Base-by-base conservation (phyloP, 352 stramenopile species). In the Phytophthora uliginosa region DNA sequence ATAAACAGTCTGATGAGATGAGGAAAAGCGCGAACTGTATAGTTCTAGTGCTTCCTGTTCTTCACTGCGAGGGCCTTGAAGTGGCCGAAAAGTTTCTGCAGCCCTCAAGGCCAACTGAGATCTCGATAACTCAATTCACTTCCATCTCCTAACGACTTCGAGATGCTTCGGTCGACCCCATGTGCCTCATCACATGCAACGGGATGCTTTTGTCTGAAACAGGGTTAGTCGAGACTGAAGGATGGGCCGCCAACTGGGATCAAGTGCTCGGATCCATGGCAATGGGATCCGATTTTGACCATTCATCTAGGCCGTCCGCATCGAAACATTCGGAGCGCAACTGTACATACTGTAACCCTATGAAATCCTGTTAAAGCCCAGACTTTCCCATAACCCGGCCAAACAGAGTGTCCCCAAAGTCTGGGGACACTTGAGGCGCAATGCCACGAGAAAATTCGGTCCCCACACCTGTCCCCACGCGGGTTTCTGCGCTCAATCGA, bases 1-100 rank as follows among this genome's bases (percentile, higher is more conserved):
- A 66, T 71, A 42, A 60, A 66, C 57, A 66, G 56, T 48, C 47
- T 51, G 64, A 66, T 71, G 65, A 34, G 64, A 71, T 60, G 64
- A 71, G 56, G 45, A 60, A 58, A 38, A 22, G 36, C 42, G 12
- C 55, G 48, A 72, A 72, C 65, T 72, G 65, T 72, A 71, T 71
- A 63, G 40, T 20, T 55, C 13, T 31, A 9, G 20, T 42, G 34
- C 45, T 55, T 71, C 33, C 18, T 26, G 24, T 38, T 17, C 20
- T 22, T 20, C 28, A 10, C 1, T 4, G 12, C 2, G 20, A 4
- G 5, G 22, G 13, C 48, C 51, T 31, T 17, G 15, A 34, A 40
- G 26, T 59, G n/a, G 17, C 28, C 24, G 5, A 33, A 40, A 40
- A 4, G 9, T 40, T 1, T 4, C 34, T 40, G 34, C 34, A 40